Evolutionary conservation across 2,329 filamentous ascomycete genomes (phyloP).

Genomic region (Ascomycota sp.): DNA sequence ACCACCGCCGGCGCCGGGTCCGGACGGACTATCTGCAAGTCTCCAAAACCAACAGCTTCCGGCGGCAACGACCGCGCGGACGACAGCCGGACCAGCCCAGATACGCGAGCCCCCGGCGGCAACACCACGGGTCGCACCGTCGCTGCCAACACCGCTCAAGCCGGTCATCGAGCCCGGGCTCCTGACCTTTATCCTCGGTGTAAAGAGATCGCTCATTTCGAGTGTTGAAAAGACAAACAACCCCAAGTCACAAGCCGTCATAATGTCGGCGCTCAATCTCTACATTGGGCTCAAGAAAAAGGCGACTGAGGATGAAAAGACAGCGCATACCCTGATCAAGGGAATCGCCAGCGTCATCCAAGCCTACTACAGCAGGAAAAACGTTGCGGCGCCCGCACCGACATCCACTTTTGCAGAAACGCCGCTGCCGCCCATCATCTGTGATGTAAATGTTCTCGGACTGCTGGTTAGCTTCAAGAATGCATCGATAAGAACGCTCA

Average conservation of each 20-base stretch:
- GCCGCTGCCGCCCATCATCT: slow-evolving; percentile 7
- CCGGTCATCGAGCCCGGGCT: slow-evolving; percentile 22
- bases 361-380: slow-evolving; percentile 20
- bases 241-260: slow-evolving; percentile 22
- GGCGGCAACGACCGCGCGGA: slow-evolving; percentile 1
- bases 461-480: slow-evolving; percentile 23
- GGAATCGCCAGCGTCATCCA: slow-evolving; percentile 19
- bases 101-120: slow-evolving; percentile 3
- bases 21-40: too few species aligned
- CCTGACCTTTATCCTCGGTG: slow-evolving; percentile 18
- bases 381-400: slow-evolving; percentile 12
- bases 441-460: slow-evolving; percentile 19
- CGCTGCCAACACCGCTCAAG: slow-evolving; percentile 8
- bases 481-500: slow-evolving; percentile 20
- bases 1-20: too few species aligned
- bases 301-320: slow-evolving; percentile 20
- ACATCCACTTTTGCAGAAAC: neutral
- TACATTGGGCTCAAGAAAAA: slow-evolving; percentile 24
- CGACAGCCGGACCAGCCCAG: slow-evolving; percentile 3
- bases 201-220: slow-evolving; percentile 24
- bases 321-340: slow-evolving; percentile 24
- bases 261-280: slow-evolving; percentile 30
- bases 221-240: slow-evolving; percentile 21
- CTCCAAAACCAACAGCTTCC: too few species aligned
- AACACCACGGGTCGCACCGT: slow-evolving; percentile 7